phyloP scores from a whole-genome alignment of 768 basidiomycete species.

The Mycena galericulata region DNA sequence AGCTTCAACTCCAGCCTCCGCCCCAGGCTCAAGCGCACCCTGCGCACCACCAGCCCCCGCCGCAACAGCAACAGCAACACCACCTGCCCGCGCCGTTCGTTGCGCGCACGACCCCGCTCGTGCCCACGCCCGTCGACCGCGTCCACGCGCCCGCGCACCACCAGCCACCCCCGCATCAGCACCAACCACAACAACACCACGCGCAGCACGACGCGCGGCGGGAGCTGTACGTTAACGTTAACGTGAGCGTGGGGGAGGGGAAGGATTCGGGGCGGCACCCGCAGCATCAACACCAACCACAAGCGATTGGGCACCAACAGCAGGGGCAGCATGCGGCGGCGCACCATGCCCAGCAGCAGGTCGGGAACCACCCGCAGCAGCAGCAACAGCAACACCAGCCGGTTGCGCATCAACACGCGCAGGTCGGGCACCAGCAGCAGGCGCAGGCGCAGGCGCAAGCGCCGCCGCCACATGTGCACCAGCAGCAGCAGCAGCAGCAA shows the following conservation, averaged over 20 bases:
- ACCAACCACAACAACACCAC: not conserved
- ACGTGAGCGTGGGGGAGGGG: conserved; percentile 20
- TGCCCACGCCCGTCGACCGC: conserved; percentile 18
- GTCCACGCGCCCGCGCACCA: not conserved
- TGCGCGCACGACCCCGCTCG: conserved; percentile 24
- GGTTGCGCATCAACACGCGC: conserved; percentile 34
- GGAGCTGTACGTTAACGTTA: conserved; percentile 32
- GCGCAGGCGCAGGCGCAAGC: not conserved
- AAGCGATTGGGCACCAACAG: conserved; percentile 16
- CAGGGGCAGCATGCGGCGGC: too few relatives aligned
- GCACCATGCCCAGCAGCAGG: not conserved
- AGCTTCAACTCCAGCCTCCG: conserved; percentile 36
- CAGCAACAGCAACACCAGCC: conserved; percentile 25
- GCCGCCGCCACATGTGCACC: conserved; percentile 33
- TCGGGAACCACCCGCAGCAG: not conserved
- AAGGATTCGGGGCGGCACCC: not conserved
- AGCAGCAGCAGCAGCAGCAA: conserved; percentile 34
- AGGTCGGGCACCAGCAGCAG: conserved; percentile 1
- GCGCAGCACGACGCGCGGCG: conserved; percentile 11
- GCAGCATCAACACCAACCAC: conserved; percentile 10
- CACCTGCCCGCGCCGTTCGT: conserved; percentile 12
- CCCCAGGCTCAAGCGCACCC: too few relatives aligned
- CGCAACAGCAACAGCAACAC: conserved; percentile 36
- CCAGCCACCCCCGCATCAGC: too few relatives aligned
- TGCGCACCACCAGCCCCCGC: conserved; percentile 32